Conservation (phyloP, 2,329 filamentous ascomycete genomes). For the Penicillium palitans region DNA sequence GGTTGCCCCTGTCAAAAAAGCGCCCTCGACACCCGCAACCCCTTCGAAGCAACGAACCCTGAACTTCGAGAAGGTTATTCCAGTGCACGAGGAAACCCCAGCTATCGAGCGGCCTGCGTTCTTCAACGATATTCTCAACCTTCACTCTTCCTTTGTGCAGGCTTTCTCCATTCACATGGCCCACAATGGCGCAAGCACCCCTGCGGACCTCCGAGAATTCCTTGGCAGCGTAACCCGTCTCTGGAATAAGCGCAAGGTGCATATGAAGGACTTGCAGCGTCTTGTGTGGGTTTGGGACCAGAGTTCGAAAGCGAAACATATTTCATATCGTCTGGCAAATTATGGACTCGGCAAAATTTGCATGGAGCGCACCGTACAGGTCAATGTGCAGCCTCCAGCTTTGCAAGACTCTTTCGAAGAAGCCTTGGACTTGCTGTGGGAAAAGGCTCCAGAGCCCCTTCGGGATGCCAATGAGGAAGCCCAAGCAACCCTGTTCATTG, state of each 20-base stretch:
- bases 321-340: constrained; percentile 41
- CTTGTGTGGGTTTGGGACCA: constrained; percentile 63
- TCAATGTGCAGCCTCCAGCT: constrained; percentile 41
- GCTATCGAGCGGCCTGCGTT: constrained; percentile 33
- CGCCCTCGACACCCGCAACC: constrained; percentile 22
- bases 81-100: constrained; percentile 12
- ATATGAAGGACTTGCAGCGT: constrained; percentile 64
- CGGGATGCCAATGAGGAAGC: constrained; percentile 35
- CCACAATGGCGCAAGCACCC: constrained; percentile 64
- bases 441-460: constrained; percentile 40
- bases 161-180: constrained; percentile 68
- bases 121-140: constrained; percentile 56
- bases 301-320: constrained; percentile 22
- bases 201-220: constrained; percentile 64
- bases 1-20: constrained; percentile 44
- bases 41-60: constrained; percentile 32
- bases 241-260: constrained; percentile 72
- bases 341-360: constrained; percentile 44
- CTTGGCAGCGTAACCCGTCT: constrained; percentile 63
- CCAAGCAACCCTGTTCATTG: constrained; percentile 34
- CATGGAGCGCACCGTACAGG: constrained; percentile 33
- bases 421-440: constrained; percentile 37
- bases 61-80: constrained; percentile 19
- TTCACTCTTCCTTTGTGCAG: constrained; percentile 68
- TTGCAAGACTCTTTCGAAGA: constrained; percentile 54